Evolutionary conservation across 768 basidiomycete genomes (phyloP).

Genomic region (Boletellus ananiceps): DNA sequence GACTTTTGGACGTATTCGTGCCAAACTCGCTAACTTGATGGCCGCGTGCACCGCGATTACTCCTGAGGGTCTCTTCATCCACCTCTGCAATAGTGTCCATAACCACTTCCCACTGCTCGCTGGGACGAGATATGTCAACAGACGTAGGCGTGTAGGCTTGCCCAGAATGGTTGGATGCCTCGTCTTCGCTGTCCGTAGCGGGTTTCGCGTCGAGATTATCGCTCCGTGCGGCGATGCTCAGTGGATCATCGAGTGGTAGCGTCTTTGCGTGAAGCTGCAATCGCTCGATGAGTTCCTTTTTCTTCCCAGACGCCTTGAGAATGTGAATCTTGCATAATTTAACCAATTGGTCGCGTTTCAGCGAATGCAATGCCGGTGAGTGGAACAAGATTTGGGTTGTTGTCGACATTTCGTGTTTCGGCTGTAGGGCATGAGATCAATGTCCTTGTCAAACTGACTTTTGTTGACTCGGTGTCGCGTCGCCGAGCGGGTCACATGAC

Average conservation of each 20-base stretch:
- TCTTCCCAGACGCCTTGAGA: conserved; percentile 79
- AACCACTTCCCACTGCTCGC: conserved; percentile 83
- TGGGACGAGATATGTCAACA: conserved; percentile 48
- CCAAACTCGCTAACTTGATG: conserved; percentile 66
- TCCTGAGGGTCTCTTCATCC: conserved; percentile 44
- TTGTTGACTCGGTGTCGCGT: conserved; percentile 16
- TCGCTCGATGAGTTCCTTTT: conserved; percentile 62
- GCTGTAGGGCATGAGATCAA: conserved; percentile 6
- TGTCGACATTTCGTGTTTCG: conserved; percentile 46
- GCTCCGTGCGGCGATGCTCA: conserved; percentile 52
- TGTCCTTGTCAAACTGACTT: not conserved
- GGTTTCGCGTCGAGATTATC: conserved; percentile 36
- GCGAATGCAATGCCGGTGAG: conserved; percentile 76
- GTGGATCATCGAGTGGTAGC: conserved; percentile 53
- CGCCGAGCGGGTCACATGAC: conserved; percentile 15
- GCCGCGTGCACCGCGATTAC: conserved; percentile 40
- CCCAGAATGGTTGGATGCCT: conserved; percentile 23
- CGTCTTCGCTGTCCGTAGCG: conserved; percentile 31
- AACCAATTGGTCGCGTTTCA: conserved; percentile 80
- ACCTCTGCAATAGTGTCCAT: conserved; percentile 75
- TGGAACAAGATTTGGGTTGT: conserved; percentile 81
- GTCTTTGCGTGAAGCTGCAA: conserved; percentile 63
- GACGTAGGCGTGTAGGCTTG: conserved; percentile 6
- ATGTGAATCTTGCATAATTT: conserved; percentile 82
- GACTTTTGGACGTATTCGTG: conserved; percentile 60